A percentile compares a stretch with the other conserved stretches of the same genome.
Evolutionary conservation across 148 eudicot species (phyloP).

Genomic region (Camellia granthamiana): DNA sequence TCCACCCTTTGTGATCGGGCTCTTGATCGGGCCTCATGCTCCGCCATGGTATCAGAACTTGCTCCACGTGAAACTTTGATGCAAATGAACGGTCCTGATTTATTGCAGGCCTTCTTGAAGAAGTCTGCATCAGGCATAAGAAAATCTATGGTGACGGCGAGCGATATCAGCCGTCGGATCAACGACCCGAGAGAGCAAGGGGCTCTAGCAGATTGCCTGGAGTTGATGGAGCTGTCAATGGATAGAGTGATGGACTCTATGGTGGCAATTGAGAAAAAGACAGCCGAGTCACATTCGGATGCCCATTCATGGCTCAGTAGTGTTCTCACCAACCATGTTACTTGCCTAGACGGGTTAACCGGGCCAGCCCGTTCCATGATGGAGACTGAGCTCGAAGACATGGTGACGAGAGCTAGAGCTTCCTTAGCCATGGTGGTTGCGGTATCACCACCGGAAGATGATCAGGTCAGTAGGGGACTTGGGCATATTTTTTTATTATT

Average conservation of each 20-base stretch:
- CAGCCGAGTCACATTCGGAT: constrained; percentile 11
- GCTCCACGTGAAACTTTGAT: not conserved
- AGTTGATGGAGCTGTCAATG: constrained; percentile 37
- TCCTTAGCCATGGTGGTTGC: constrained; percentile 39
- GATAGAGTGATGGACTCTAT: constrained; percentile 31
- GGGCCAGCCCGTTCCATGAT: constrained; percentile 15
- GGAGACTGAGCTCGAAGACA: constrained; percentile 22
- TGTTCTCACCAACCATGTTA: constrained; percentile 46
- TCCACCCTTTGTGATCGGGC: constrained; percentile 17
- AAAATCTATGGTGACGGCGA: not conserved
- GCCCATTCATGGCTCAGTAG: constrained; percentile 51
- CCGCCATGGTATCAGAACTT: constrained; percentile 19
- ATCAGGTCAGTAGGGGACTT: not conserved
- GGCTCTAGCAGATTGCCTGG: constrained; percentile 35
- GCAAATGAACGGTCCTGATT: constrained; percentile 3
- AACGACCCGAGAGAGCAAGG: constrained; percentile 18
- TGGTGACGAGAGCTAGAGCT: constrained; percentile 35
- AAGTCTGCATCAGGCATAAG: constrained; percentile 12
- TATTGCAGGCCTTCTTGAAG: constrained; percentile 16
- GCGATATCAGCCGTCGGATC: constrained; percentile 8
- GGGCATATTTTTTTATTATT: too few species aligned
- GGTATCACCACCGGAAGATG: not conserved
- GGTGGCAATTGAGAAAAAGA: constrained; percentile 11
- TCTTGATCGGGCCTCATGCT: constrained; percentile 19
- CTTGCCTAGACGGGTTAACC: constrained; percentile 42